These are phyloP conservation scores for Alternaria consortialis DNA, from an alignment of 2,329 filamentous ascomycete genomes.

Conservation along the genomic window DNA sequence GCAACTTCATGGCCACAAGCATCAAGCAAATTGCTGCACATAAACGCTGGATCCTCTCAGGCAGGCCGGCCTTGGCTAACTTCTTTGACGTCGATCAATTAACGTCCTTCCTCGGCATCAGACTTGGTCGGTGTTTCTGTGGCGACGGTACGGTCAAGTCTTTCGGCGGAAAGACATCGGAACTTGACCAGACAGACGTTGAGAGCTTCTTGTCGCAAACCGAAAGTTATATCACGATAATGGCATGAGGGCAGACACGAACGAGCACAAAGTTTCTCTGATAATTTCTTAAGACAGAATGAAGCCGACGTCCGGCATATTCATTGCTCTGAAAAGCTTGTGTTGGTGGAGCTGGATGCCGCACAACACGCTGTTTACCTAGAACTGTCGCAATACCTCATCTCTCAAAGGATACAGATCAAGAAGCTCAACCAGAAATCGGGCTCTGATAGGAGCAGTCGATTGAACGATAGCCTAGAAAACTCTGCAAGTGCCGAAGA, in stretches of 20 bases:
- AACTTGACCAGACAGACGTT: conserved; percentile 50
- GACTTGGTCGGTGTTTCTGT: conserved; percentile 64
- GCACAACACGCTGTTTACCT: conserved; percentile 64
- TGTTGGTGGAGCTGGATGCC: conserved; percentile 55
- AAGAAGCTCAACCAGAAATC: conserved; percentile 50
- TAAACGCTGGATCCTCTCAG: conserved; percentile 70
- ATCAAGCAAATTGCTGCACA: conserved; percentile 59
- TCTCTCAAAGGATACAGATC: conserved; percentile 60
- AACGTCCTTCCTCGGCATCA: conserved; percentile 64
- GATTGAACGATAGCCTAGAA: conserved; percentile 58
- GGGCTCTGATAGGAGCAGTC: conserved; percentile 48
- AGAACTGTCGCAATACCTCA: conserved; percentile 64
- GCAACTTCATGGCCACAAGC: conserved; percentile 39
- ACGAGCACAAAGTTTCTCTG: conserved; percentile 64
- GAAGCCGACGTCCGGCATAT: conserved; percentile 52
- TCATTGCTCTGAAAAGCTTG: conserved; percentile 54
- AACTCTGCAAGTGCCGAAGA: conserved; percentile 60
- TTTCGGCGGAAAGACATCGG: conserved; percentile 55
- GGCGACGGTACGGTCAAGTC: conserved; percentile 55
- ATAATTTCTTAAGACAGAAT: conserved; percentile 59
- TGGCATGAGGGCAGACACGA: conserved; percentile 63
- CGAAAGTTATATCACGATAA: conserved; percentile 58
- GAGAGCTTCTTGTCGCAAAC: conserved; percentile 66
- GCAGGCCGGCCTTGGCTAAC: conserved; percentile 66
- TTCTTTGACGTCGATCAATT: conserved; percentile 69